Percentiles rank a stretch among this genome's conserved stretches.
These are phyloP conservation scores for Mariannaea sp. DNA, from an alignment of 2,329 filamentous ascomycete species.

Conservation along the genomic window DNA sequence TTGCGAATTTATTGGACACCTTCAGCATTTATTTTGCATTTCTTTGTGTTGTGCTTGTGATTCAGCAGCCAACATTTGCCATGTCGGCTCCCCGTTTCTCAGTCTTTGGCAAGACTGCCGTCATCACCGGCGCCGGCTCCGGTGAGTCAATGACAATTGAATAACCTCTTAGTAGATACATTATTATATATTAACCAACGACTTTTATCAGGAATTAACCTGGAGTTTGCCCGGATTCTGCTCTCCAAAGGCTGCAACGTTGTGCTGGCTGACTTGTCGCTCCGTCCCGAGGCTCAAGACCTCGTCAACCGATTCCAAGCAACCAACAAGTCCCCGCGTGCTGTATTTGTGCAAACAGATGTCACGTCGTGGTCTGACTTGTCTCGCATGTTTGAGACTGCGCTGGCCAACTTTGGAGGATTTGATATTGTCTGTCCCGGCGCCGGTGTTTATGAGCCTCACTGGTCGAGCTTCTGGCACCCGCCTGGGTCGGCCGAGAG, in stretches of 20 bases:
- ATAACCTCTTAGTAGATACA: background rate
- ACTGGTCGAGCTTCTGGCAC: conserved; percentile 49
- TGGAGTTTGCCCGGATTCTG: conserved; percentile 50
- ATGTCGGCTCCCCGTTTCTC: conserved; percentile 18
- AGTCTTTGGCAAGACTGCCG: conserved; percentile 37
- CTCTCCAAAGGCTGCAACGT: conserved; percentile 50
- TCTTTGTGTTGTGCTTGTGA: too few species aligned
- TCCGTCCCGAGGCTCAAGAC: conserved; percentile 48
- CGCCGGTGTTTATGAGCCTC: conserved; percentile 53
- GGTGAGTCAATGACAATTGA: conserved; percentile 18
- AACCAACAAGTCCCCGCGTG: conserved; percentile 34
- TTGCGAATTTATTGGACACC: too few species aligned
- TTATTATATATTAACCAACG: background rate
- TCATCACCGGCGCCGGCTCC: conserved; percentile 39
- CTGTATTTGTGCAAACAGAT: conserved; percentile 51
- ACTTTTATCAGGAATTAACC: conserved; percentile 46
- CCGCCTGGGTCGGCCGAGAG: conserved; percentile 45
- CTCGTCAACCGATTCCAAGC: conserved; percentile 37
- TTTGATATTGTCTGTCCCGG: conserved; percentile 52
- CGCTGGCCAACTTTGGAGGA: conserved; percentile 43
- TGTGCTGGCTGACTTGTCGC: conserved; percentile 49
- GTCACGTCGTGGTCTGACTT: conserved; percentile 50
- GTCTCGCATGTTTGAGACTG: conserved; percentile 41
- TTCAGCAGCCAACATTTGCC: conserved; percentile 11
- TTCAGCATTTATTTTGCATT: too few species aligned